Conservation (phyloP, 1,284 basidiomycete species). For the Ceratobasidium papillatum region DNA sequence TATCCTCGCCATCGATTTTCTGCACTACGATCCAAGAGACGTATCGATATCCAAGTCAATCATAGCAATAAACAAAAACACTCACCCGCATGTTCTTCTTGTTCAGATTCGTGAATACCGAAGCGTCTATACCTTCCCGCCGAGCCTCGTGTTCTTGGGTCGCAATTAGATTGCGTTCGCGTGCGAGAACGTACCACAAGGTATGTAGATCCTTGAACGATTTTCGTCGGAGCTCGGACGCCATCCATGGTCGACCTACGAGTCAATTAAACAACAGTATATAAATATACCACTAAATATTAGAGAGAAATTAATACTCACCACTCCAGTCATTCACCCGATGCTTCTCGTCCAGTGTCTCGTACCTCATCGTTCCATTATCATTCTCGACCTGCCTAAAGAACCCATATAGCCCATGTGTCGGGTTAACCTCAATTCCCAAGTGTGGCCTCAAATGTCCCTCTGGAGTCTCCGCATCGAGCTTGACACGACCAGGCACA, state of each 20-base stretch:
- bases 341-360: conserved; percentile 58
- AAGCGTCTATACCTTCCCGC: conserved; percentile 60
- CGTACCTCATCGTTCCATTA: conserved; percentile 55
- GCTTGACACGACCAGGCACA: conserved; percentile 9
- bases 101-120: conserved; percentile 43
- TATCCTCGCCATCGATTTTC: conserved; percentile 96
- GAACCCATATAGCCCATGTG: conserved; percentile 79
- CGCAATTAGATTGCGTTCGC: conserved; percentile 87
- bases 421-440: conserved; percentile 55
- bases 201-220: conserved; percentile 92
- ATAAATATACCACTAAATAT: conserved; percentile 28
- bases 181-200: conserved; percentile 88
- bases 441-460: conserved; percentile 24
- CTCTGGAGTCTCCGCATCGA: conserved; percentile 10
- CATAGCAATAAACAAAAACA: conserved; percentile 51
- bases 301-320: conserved; percentile 47
- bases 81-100: conserved; percentile 42
- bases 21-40: conserved; percentile 64
- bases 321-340: conserved; percentile 54
- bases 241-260: conserved; percentile 84
- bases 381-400: conserved; percentile 62
- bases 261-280: conserved; percentile 26
- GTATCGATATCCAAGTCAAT: conserved; percentile 2
- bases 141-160: conserved; percentile 85
- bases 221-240: conserved; percentile 85